Percentiles rank a stretch among this genome's conserved stretches.
Conservation (phyloP, 1,284 basidiomycete genomes). For the Afroboletus lepidellus region DNA sequence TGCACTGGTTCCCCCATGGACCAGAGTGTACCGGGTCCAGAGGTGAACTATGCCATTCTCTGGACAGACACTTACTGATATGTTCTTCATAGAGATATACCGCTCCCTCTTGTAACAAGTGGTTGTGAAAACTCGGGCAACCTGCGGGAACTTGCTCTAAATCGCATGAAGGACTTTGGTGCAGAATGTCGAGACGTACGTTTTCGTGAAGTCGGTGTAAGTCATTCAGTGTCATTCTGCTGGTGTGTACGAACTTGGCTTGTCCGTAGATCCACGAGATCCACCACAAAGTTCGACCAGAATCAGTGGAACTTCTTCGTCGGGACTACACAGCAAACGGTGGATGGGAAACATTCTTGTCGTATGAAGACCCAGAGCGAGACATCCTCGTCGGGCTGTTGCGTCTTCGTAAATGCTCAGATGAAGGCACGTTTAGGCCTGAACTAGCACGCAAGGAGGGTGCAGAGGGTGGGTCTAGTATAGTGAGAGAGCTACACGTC, state of each 20-base stretch:
- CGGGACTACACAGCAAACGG: conserved; percentile 97
- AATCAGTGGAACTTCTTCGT: conserved; percentile 94
- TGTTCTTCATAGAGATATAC: conserved; percentile 74
- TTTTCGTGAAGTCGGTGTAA: conserved; percentile 95
- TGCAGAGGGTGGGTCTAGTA: conserved; percentile 82
- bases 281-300: conserved; percentile 95
- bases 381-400: conserved; percentile 96
- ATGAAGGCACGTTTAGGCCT: conserved; percentile 94
- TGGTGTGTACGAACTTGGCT: conserved; percentile 3
- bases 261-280: conserved; percentile 90
- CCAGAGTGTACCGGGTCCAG: conserved; percentile 96
- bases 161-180: conserved; percentile 99
- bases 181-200: conserved; percentile 97
- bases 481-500: conserved; percentile 97
- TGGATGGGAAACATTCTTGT: conserved; percentile 99
- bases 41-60: conserved; percentile 45
- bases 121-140: conserved; percentile 99
- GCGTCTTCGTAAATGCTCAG: conserved; percentile 91
- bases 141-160: conserved; percentile 91
- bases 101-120: conserved; percentile 90
- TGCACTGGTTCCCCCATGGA: conserved; percentile 98
- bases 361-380: conserved; percentile 96
- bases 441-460: conserved; percentile 77
- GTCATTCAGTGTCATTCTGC: conserved; percentile 30
- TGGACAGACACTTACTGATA: conserved; percentile 3